A percentile compares a stretch with the other conserved stretches of the same genome.
phyloP scores from a whole-genome alignment of 129 eudicot genomes.

The Chrysanthemum seticuspe region DNA sequence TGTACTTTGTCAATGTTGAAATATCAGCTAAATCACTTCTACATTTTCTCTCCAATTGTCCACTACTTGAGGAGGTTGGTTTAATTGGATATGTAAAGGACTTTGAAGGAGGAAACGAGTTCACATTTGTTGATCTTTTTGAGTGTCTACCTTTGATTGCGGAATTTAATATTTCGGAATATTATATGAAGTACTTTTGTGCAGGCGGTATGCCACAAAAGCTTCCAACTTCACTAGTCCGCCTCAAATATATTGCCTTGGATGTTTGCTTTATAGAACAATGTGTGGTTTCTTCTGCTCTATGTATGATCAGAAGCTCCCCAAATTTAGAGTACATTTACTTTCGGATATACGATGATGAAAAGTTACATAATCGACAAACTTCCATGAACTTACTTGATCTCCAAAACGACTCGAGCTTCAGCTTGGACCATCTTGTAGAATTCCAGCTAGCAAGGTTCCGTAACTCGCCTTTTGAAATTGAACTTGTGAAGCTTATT shows the following conservation, averaged over 20 bases:
- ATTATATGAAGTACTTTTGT: not conserved
- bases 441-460: not conserved
- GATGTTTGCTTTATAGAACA: not conserved
- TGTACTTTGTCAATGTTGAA: not conserved
- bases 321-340: not conserved
- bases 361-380: not conserved
- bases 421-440: constrained; percentile 4
- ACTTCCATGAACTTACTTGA: not conserved
- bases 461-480: not conserved
- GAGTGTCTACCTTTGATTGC: not conserved
- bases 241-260: not conserved
- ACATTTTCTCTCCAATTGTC: constrained; percentile 26
- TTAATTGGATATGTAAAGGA: not conserved
- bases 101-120: not conserved
- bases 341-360: not conserved
- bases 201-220: not conserved
- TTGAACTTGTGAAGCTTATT: constrained; percentile 8
- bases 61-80: constrained; percentile 8
- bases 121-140: not conserved
- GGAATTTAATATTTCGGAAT: not conserved
- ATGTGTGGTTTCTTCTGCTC: not conserved
- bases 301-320: not conserved
- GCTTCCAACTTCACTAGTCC: not conserved
- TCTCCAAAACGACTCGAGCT: not conserved
- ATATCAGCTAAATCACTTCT: not conserved